Evolutionary conservation across 2,329 filamentous ascomycete genomes (phyloP), one percentile per base, ranked within the genome.

Genomic region (Ophiocordyceps unilateralis): DNA sequence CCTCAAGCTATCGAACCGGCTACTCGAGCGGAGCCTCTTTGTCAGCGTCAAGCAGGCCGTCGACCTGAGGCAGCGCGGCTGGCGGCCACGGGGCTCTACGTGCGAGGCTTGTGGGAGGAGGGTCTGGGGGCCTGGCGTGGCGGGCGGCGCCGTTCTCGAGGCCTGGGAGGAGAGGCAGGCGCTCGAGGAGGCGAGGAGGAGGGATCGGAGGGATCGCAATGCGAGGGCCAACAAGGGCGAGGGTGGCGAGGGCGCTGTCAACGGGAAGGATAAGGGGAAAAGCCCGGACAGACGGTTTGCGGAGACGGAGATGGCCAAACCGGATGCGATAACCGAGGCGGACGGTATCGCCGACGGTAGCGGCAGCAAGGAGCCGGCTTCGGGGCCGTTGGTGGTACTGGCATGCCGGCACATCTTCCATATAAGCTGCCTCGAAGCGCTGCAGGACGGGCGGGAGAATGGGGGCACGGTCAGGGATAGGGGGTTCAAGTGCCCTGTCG

Each of bases 11-110:
- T 86, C 91, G 1, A 93, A 89, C 57, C 74, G 81, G 4, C 77
- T 98, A 44, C 69, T 98, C 0, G 88, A 93, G 48, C 81, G 86
- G 50, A 91, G 91, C 53, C 70, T 94, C 6, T 98, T 96, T 53
- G 74, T 82, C 36, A 81, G 84, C 49, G 85, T 98, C 30, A 69
- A 78, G 38, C 74, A 83, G 50, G 80, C 86, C 5, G 76, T 83
- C 8, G 69, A 74, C 43, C 71, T 91, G 6, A 72, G 91, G 3
- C 82, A 88, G 58, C 76, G 79, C 22, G 93, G 91, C 1, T 98
- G 91, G 91, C 72, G 89, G 41, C 87, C 91, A 0, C 71, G 81
- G 26, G 82, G 86, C 0, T 88, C 89, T 43, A 81, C 81, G 0
- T 98, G 93, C 56, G 89, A 95, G 60, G 79, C 78, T 1, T 98